Conservation (phyloP, 371 early-diverging fungal genomes). For the Mortierella sp. region DNA sequence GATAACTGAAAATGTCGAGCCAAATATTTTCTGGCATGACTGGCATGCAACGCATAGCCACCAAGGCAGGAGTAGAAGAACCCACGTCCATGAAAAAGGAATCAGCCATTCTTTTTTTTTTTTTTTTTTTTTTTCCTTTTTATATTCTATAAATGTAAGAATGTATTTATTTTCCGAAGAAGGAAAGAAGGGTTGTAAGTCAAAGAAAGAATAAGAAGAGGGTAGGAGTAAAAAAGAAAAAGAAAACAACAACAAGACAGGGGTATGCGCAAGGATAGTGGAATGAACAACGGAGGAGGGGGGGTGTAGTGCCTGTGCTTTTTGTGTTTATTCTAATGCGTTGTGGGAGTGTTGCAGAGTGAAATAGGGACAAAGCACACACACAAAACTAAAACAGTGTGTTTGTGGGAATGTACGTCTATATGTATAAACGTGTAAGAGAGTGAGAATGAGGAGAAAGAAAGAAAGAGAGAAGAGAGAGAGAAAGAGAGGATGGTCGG, state of each 20-base stretch:
- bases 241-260: background rate
- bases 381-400: background rate
- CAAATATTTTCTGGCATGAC: constrained; percentile 54
- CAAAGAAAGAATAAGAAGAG: background rate
- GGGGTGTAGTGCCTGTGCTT: background rate
- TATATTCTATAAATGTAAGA: background rate
- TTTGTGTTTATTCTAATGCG: constrained; percentile 1
- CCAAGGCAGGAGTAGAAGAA: constrained; percentile 3
- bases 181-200: background rate
- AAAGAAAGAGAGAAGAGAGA: background rate
- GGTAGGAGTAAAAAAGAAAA: background rate
- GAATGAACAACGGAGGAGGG: background rate
- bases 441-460: background rate
- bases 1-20: constrained; percentile 49
- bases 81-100: constrained; percentile 19
- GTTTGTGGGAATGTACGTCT: background rate
- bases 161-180: constrained; percentile 2
- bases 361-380: background rate
- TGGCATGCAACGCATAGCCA: constrained; percentile 35
- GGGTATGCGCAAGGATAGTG: background rate
- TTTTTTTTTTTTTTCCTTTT: background rate
- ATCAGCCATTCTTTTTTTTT: constrained; percentile 12
- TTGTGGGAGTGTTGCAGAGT: background rate
- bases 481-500: constrained; percentile 3
- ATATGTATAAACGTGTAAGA: background rate